Base-by-base conservation (phyloP, 2,329 filamentous ascomycete species). In the Colletotrichum salicis region DNA sequence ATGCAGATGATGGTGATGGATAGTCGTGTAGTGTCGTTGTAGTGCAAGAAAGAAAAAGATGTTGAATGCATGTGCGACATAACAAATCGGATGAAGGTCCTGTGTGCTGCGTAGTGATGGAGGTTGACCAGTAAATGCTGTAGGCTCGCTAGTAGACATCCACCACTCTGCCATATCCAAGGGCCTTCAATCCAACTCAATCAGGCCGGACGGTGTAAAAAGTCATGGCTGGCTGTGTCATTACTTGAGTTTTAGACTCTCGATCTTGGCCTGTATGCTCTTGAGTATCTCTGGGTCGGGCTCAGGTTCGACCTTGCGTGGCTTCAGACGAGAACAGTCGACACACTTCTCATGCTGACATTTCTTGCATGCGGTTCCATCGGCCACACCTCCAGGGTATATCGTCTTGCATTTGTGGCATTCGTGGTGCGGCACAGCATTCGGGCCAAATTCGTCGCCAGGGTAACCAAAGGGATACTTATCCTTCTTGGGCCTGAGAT, bases 391-490 rank as follows among this genome's bases (percentile, higher is more conserved):
- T 1, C 82, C 78, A 0, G 86, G 85, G 79, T 90, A 92, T 52
- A 89, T 84, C 22, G 86, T 85, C 77, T 86, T 85, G 83, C 93
- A 95, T 64, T 86, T 82, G 75, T 91, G 87, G 80, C 93, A 94
- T 37, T 85, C 84, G 78, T 88, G 88, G 64, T 88, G 84, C 29
- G 87, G 86, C 45, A 86, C 82, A 71, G 86, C 85, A 71, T 82
- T 86, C 3, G 82, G 80, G 2, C 87, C 88, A 63, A 88, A 89
- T 45, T 83, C 87, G 76, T 94, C 92, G 54, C 91, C 90, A 5
- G 91, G 91, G 78, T 93, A 93, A 55, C 91, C 91, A 73, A 89
- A 87, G 0, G 91, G 91, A 79, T 92, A 93, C 77, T 92, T 92
- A 77, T 89, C 86, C 77, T 88, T 90, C 82, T 92, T 93, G 72